These are phyloP conservation scores for Phytopythium mirpurense DNA, from an alignment of 352 stramenopile genomes.

Conservation along the genomic window DNA sequence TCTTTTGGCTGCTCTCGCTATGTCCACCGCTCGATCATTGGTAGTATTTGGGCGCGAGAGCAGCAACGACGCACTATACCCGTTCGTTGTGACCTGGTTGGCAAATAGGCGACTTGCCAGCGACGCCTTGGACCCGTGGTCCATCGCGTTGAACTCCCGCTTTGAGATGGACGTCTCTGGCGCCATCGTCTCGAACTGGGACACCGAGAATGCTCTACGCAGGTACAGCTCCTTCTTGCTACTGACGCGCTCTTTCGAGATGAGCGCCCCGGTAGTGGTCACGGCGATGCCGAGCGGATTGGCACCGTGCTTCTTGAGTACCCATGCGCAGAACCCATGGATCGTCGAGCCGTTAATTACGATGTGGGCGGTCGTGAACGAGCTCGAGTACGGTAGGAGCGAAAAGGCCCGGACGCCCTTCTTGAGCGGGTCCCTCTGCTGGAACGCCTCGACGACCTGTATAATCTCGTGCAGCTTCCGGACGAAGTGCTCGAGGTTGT, in stretches of 20 bases:
- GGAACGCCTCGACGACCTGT: constrained; percentile 1
- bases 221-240: constrained; percentile 2
- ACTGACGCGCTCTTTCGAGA: background rate
- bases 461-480: constrained; percentile 4
- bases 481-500: constrained; percentile 6
- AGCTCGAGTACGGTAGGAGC: constrained; percentile 6
- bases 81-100: constrained; percentile 13
- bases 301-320: background rate
- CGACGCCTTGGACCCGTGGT: constrained; percentile 9
- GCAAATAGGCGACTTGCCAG: constrained; percentile 15
- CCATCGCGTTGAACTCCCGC: constrained; percentile 4
- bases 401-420: constrained; percentile 6
- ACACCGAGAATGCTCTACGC: constrained; percentile 8
- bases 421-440: background rate
- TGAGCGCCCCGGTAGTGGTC: background rate
- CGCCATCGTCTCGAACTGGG: constrained; percentile 8
- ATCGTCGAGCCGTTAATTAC: constrained; percentile 9
- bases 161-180: constrained; percentile 6
- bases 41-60: constrained; percentile 1
- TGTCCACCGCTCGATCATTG: too few relatives aligned
- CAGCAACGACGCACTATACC: constrained; percentile 11
- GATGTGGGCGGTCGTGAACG: constrained; percentile 1
- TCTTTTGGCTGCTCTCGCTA: too few relatives aligned
- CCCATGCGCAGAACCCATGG: background rate
- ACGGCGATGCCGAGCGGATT: constrained; percentile 4